Evolutionary conservation across 2,329 filamentous ascomycete genomes (phyloP).

Genomic region (Colletotrichum sidae): DNA sequence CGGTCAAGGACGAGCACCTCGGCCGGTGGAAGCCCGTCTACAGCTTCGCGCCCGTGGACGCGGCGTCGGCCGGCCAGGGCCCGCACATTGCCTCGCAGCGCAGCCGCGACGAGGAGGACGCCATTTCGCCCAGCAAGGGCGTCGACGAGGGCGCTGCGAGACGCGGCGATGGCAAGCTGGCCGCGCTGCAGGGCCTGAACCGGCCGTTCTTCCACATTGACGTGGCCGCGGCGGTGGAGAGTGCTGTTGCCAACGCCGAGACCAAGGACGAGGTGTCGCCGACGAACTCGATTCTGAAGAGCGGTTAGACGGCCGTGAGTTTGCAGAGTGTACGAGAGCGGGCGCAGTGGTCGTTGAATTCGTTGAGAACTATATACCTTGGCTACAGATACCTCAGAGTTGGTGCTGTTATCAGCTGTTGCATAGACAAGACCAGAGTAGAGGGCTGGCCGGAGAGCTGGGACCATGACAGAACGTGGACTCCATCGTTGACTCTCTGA

Average conservation of each 20-base stretch:
- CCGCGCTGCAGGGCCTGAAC: conserved; percentile 59
- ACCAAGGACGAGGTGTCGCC: conserved; percentile 30
- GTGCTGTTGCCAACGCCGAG: conserved; percentile 51
- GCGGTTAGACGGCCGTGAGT: conserved; percentile 17
- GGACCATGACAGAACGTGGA: no score
- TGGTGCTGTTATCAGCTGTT: conserved; percentile 14
- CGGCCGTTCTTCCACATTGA: conserved; percentile 66
- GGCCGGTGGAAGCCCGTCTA: conserved; percentile 49
- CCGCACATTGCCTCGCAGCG: conserved; percentile 31
- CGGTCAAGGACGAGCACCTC: conserved; percentile 43
- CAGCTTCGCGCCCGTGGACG: conserved; percentile 45
- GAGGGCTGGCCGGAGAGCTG: no score
- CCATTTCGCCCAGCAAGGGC: conserved; percentile 26
- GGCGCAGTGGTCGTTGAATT: background rate
- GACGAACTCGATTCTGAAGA: conserved; percentile 32
- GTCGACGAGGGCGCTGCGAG: conserved; percentile 31
- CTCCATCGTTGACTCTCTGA: no score
- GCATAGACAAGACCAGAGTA: background rate
- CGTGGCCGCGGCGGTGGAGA: conserved; percentile 60
- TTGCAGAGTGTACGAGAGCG: background rate
- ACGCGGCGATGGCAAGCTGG: conserved; percentile 41
- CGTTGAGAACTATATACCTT: background rate
- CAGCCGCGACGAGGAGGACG: conserved; percentile 38
- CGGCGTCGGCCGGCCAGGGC: conserved; percentile 20
- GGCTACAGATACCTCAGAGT: conserved; percentile 21